Evolutionary conservation across 164 flowering plant genomes (phyloP).

Genomic region (Berberis thunbergii): DNA sequence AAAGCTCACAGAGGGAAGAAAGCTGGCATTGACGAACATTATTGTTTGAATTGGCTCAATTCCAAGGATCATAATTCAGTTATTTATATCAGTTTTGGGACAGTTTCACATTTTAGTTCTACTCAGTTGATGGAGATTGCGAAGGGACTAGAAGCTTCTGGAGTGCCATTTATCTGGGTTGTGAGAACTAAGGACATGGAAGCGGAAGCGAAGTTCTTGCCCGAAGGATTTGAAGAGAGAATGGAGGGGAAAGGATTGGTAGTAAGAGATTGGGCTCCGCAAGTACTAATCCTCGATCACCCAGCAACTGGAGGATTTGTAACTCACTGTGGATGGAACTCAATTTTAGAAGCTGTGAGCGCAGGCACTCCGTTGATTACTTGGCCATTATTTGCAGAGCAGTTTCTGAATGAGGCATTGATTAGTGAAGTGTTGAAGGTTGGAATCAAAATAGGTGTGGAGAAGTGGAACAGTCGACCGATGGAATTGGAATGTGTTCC

Average conservation of each 20-base stretch:
- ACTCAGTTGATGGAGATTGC: background rate
- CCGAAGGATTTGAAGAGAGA: background rate
- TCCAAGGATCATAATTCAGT: background rate
- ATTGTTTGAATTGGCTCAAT: background rate
- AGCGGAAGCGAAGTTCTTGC: background rate
- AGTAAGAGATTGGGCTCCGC: background rate
- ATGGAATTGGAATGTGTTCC: background rate
- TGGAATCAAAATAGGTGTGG: background rate
- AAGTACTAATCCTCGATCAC: background rate
- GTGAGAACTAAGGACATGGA: background rate
- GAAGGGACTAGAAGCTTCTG: background rate
- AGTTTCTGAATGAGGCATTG: background rate
- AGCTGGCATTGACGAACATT: background rate
- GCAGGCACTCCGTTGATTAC: too few species aligned
- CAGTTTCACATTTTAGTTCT: background rate
- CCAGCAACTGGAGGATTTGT: background rate
- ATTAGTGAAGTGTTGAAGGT: background rate
- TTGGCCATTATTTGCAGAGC: background rate
- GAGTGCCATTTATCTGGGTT: background rate
- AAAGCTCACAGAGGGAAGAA: background rate
- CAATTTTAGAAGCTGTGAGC: too few species aligned
- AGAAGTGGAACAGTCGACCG: background rate
- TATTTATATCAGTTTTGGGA: background rate
- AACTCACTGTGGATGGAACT: too few species aligned
- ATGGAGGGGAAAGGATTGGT: background rate